These are phyloP conservation scores for Orychophragmus violaceus DNA, from an alignment of 345 rosid species.

Conservation along the genomic window DNA sequence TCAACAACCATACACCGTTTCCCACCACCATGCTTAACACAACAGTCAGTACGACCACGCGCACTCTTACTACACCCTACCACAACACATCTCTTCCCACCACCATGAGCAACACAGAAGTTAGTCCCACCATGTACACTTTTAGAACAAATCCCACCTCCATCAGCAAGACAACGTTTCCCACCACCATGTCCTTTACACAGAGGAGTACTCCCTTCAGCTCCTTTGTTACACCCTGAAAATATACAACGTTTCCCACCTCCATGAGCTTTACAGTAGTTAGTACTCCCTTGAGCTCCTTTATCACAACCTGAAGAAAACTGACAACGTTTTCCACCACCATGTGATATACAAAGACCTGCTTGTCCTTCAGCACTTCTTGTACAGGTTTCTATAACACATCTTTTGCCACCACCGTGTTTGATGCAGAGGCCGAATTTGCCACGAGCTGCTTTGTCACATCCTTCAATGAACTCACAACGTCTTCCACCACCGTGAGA, in stretches of 20 bases:
- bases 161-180: conserved; percentile 73
- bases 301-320: conserved; percentile 44
- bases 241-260: conserved; percentile 92
- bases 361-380: conserved; percentile 94
- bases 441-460: conserved; percentile 84
- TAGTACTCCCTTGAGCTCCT: conserved; percentile 93
- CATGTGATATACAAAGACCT: conserved; percentile 92
- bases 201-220: conserved; percentile 91
- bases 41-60: conserved; percentile 86
- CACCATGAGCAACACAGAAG: conserved; percentile 92
- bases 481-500: conserved; percentile 96
- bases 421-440: conserved; percentile 83
- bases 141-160: conserved; percentile 92
- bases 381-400: conserved; percentile 63
- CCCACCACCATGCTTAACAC: conserved; percentile 93
- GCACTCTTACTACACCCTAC: conserved; percentile 86
- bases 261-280: conserved; percentile 87
- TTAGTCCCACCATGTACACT: conserved; percentile 92
- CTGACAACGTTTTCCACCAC: conserved; percentile 90
- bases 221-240: conserved; percentile 86
- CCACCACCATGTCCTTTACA: conserved; percentile 99
- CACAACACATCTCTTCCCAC: conserved; percentile 84
- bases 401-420: conserved; percentile 96
- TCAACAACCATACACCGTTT: conserved; percentile 55
- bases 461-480: conserved; percentile 59